Conservation (phyloP, 305 asterid genomes). For the Fraxinus greggii region DNA sequence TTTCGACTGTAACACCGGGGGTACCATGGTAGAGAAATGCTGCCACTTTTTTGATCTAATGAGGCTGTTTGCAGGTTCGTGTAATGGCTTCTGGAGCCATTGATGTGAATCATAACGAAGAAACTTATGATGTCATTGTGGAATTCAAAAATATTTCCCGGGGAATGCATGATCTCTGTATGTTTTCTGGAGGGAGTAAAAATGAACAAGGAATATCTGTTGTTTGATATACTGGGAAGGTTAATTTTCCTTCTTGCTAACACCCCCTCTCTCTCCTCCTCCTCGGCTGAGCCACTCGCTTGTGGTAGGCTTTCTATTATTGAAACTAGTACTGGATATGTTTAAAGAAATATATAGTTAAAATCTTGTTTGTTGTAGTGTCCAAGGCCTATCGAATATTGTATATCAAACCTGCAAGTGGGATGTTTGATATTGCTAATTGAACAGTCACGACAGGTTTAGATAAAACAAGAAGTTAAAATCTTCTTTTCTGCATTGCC, state of each 20-base stretch:
- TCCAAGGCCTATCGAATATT: neutral
- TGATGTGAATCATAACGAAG: conserved; percentile 92
- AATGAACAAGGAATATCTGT: conserved; percentile 94
- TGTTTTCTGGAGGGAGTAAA: conserved; percentile 97
- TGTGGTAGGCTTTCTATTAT: neutral
- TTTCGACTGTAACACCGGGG: conserved; percentile 85
- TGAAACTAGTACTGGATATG: too few species aligned
- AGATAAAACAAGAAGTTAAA: neutral
- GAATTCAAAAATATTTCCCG: conserved; percentile 82
- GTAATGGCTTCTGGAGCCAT: conserved; percentile 93
- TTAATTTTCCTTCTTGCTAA: conserved; percentile 18
- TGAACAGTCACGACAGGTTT: neutral
- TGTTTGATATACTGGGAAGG: conserved; percentile 88
- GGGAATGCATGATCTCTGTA: conserved; percentile 87
- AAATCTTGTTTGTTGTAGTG: neutral
- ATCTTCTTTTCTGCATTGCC: neutral
- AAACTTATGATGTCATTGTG: conserved; percentile 74
- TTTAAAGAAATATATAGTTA: too few species aligned
- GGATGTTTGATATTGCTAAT: neutral
- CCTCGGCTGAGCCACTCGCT: neutral
- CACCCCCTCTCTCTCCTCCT: neutral
- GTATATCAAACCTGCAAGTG: neutral
- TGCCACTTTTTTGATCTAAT: conserved; percentile 96
- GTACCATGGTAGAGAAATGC: conserved; percentile 95
- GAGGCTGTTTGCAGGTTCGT: conserved; percentile 78